Base-by-base conservation (phyloP, 768 basidiomycete genomes). In the Hortiboletus flavorubellus region DNA sequence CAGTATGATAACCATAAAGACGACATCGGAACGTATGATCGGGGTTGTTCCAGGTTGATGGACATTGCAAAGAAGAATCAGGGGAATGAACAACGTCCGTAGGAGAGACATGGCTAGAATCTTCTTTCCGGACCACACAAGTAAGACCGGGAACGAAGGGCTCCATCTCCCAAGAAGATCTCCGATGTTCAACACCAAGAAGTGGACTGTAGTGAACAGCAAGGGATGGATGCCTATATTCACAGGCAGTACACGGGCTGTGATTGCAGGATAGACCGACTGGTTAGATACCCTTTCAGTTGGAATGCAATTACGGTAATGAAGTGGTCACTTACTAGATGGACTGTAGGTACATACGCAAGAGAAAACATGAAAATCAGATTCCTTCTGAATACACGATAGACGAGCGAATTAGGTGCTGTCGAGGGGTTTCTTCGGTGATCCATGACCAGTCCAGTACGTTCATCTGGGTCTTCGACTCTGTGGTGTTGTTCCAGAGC, bases 141-240 rank as follows among this genome's bases (percentile, higher is more conserved):
- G 86, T 75, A 16, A 93, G 77, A 45, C 92, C 65, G 31, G 91
- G 90, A 51, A 94, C 81, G 73, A 94, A 93, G 31, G 91, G 66
- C 3, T 63, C 60, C 80, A 83, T 52, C 88, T 83, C 23, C 89
- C 89, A 3, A 77, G 40, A 58, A 89, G 81, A 68, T 91, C 89
- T 16, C 87, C 87, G 21, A 78, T 39, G 63, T 86, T 89, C 73
- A 87, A 89, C 21, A 86, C 75, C 26, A 91, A 75, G 73, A 92
- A 91, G 65, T 91, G 89, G 38, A 86, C 59, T 4, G 87, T 79
- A 55, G 41, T 51, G 42, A 51, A 51, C 4, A 51, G 26, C 7
- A 51, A 16, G 8, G 50, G 50, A n/a, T 51, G 50, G 33, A 35
- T 26, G 15, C 16, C 16, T 23, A 21, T 5, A 35, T 44, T 29